Evolutionary conservation across 768 basidiomycete species (phyloP).

Genomic region (Mycena olivaceomarginata): DNA sequence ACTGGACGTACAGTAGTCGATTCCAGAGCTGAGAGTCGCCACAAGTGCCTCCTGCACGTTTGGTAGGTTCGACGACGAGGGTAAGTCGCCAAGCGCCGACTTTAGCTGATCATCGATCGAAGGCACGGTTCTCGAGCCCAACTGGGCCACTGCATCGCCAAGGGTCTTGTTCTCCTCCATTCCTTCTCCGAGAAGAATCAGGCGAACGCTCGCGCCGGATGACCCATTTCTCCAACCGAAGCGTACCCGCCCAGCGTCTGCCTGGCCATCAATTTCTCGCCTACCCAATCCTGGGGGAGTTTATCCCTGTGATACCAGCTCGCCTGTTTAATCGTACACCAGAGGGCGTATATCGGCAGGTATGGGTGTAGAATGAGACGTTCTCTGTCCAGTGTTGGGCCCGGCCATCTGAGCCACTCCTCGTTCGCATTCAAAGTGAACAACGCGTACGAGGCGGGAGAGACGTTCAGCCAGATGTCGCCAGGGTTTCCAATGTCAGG

Average conservation of each 20-base stretch:
- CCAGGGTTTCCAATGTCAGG: constrained; percentile 33
- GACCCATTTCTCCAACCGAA: not conserved
- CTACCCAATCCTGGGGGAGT: constrained; percentile 8
- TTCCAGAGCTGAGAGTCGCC: constrained; percentile 17
- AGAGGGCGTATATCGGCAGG: constrained; percentile 27
- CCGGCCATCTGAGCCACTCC: constrained; percentile 32
- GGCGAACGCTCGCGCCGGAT: constrained; percentile 27
- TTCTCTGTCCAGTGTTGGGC: constrained; percentile 4
- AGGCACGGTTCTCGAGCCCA: not conserved
- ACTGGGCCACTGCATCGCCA: not conserved
- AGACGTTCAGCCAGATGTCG: constrained; percentile 35
- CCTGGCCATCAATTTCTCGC: constrained; percentile 17
- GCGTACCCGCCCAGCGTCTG: constrained; percentile 22
- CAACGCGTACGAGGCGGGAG: constrained; percentile 8
- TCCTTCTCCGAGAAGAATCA: constrained; percentile 26
- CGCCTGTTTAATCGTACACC: constrained; percentile 35
- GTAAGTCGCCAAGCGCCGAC: not conserved
- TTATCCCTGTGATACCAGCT: constrained; percentile 37
- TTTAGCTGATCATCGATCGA: constrained; percentile 1
- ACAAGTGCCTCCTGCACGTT: constrained; percentile 4
- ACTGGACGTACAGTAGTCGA: constrained; percentile 14
- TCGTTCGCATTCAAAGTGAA: constrained; percentile 18
- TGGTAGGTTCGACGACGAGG: not conserved
- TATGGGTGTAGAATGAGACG: constrained; percentile 20
- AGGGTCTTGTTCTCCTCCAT: not conserved